Evolutionary conservation across 495 filamentous ascomycete genomes (phyloP), one percentile per base, ranked within the genome.

Genomic region (Trypethelium eluteriae): DNA sequence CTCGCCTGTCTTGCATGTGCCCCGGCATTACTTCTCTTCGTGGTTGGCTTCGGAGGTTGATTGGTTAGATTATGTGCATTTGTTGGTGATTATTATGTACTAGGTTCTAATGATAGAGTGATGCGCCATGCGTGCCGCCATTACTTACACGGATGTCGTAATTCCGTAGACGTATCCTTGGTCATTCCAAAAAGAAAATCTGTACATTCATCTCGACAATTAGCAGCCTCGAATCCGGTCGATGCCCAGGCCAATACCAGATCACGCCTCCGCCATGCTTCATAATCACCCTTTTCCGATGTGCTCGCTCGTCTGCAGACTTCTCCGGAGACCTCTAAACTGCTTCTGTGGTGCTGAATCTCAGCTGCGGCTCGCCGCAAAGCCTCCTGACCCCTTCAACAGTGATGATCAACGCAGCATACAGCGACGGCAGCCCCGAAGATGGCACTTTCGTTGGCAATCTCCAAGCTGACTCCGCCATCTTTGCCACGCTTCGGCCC

Each of bases 351-450:
- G 16, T n/a, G 16, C 18, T 59, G 53, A 34, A 35, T 36, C 36
- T 25, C 35, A 41, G 18, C 3, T 3, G 41, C 3, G 14, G 10
- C 34, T 39, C 62, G 9, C 32, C 62, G 38, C 32, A 9, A 6
- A 63, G 63, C 46, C 4, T 53, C 34, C 44, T 32, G 32, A 39
- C 36, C 62, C 63, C 39, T 64, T 49, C 32, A 39, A 63, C 57
- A 63, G 62, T 32, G 64, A 50, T 32, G 76, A 68, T 72, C 74
- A 10, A 81, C 71, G 69, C 80, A 83, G 39, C 81, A 80, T 25
- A 83, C 77, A 25, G 84, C 83, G 5, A 88, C 84, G 0, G 86
- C 86, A 4, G 86, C 86, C 9, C 86, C 86, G 4, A 84, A 78
- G 62, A 89, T 74, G 4, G 84, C 84, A 68, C 84, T 86, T 76